These are phyloP conservation scores for Chalciporus sp. DNA, from an alignment of 1,284 basidiomycete species.

Conservation along the genomic window DNA sequence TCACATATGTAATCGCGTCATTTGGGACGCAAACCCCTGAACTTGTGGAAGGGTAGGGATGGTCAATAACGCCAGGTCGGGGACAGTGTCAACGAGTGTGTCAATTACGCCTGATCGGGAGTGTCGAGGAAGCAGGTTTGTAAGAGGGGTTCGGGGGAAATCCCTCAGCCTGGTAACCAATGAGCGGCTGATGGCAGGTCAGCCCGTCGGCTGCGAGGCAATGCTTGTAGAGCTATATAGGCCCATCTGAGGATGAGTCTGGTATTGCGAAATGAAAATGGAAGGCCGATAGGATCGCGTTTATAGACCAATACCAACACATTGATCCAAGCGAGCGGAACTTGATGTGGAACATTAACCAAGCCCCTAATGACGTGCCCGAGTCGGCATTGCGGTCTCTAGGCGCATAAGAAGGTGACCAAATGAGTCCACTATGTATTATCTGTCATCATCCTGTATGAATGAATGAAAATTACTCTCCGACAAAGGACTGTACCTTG, in stretches of 20 bases:
- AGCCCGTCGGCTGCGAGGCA: constrained; percentile 22
- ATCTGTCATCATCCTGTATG: not conserved
- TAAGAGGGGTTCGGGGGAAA: not conserved
- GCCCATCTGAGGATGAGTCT: constrained; percentile 3
- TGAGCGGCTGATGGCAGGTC: constrained; percentile 1
- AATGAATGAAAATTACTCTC: not conserved
- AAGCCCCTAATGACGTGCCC: not conserved
- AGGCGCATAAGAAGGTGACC: not conserved
- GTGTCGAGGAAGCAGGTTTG: not conserved
- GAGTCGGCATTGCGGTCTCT: constrained; percentile 1
- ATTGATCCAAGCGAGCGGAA: constrained; percentile 11
- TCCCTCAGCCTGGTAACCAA: not conserved
- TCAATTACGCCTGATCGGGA: not conserved
- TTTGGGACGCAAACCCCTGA: not conserved
- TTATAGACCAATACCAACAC: not conserved
- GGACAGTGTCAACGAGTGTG: not conserved
- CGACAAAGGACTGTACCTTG: not conserved
- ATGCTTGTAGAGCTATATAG: constrained; percentile 4
- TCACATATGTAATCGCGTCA: not conserved
- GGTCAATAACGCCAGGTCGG: not conserved
- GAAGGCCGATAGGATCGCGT: constrained; percentile 22
- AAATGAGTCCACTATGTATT: not conserved
- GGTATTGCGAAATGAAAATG: constrained; percentile 27
- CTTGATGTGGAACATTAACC: constrained; percentile 13
- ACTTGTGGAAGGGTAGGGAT: not conserved